phyloP scores from a whole-genome alignment of 768 basidiomycete genomes.

The Collybia nuda region DNA sequence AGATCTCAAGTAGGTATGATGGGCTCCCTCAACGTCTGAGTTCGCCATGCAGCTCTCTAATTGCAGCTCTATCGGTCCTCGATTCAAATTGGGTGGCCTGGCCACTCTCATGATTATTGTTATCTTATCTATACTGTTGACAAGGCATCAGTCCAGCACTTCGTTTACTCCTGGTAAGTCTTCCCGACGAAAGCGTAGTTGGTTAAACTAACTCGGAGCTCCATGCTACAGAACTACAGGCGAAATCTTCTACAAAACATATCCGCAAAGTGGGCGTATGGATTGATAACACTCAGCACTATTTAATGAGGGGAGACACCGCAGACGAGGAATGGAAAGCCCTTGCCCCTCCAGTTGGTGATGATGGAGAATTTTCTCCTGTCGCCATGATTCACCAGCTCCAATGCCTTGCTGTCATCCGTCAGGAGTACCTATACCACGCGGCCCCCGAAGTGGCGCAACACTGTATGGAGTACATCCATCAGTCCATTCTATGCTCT shows the following conservation, averaged over 20 bases:
- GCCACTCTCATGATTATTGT: too few species aligned
- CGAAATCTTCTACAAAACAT: neutral
- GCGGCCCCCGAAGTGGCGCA: neutral
- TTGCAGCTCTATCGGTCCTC: too few species aligned
- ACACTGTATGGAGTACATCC: neutral
- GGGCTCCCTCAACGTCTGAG: too few species aligned
- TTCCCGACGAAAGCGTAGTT: too few species aligned
- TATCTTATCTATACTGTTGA: too few species aligned
- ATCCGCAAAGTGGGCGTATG: constrained; percentile 2
- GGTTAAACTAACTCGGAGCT: neutral
- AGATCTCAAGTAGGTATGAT: too few species aligned
- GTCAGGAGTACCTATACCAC: neutral
- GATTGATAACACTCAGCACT: constrained; percentile 1
- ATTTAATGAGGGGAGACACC: constrained; percentile 1
- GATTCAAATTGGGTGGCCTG: too few species aligned
- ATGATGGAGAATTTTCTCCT: neutral
- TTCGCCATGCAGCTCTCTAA: too few species aligned
- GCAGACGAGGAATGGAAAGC: constrained; percentile 4
- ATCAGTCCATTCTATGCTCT: neutral
- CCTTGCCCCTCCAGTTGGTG: neutral
- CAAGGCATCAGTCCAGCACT: too few species aligned
- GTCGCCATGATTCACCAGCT: neutral
- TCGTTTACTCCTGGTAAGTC: too few species aligned
- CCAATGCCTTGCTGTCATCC: neutral
- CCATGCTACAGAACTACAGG: neutral